These are phyloP conservation scores for Mucor ambiguus DNA, from an alignment of 371 early-diverging fungal species.

Conservation along the genomic window DNA sequence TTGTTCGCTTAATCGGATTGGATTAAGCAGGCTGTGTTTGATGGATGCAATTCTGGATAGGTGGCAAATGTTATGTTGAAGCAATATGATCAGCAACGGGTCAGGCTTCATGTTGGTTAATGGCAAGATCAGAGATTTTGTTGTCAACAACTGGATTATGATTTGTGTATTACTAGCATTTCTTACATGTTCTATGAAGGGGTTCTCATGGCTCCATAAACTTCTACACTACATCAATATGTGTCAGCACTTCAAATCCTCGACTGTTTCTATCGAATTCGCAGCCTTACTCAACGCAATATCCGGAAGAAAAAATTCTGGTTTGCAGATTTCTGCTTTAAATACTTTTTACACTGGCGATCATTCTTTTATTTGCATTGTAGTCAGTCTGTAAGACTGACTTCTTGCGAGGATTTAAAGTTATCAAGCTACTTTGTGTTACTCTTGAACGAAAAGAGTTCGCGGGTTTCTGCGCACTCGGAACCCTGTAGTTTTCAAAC, in stretches of 20 bases:
- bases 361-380: neutral
- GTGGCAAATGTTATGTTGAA: neutral
- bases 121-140: neutral
- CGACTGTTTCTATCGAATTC: no score
- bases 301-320: neutral
- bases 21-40: no score
- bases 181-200: no score
- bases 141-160: neutral
- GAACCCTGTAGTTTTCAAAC: neutral
- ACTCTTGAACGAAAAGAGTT: neutral
- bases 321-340: neutral
- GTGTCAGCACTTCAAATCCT: no score
- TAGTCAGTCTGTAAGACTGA: neutral
- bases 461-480: neutral
- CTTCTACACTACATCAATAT: no score
- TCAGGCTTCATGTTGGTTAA: neutral
- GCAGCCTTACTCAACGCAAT: no score
- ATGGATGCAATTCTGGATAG: no score
- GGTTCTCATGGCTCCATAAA: no score
- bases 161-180: neutral
- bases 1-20: neutral
- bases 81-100: neutral
- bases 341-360: neutral
- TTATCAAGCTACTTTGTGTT: neutral
- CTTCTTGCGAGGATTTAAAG: neutral